Percentiles rank a stretch among this genome's conserved stretches.
These are phyloP conservation scores for Bathelium albidoporum DNA, from an alignment of 495 filamentous ascomycete species.

Conservation along the genomic window DNA sequence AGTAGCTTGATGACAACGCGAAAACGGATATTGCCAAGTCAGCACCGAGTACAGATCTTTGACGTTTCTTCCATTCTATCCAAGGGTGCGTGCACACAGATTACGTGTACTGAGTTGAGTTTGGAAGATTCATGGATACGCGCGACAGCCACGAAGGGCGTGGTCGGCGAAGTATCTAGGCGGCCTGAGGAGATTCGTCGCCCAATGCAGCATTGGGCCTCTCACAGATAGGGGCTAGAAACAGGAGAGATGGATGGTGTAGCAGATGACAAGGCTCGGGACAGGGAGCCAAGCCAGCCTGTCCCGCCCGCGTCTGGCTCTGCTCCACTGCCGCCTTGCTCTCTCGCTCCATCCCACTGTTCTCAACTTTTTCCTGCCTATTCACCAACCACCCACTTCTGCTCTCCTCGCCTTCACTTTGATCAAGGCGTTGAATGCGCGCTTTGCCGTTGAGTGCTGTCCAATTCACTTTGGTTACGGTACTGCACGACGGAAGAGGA, in stretches of 20 bases:
- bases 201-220: neutral
- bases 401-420: neutral
- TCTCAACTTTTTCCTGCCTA: neutral
- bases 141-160: too few species aligned
- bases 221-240: neutral
- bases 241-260: neutral
- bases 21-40: neutral
- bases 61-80: too few species aligned
- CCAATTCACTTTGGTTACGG: conserved; percentile 18
- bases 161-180: too few species aligned
- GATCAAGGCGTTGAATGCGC: neutral
- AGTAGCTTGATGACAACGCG: neutral
- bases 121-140: too few species aligned
- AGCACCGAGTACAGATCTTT: too few species aligned
- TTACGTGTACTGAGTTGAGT: too few species aligned
- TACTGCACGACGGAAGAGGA: neutral
- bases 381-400: neutral
- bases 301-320: neutral
- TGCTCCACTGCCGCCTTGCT: neutral
- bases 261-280: neutral
- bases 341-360: neutral
- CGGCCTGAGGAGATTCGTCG: neutral
- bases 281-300: neutral
- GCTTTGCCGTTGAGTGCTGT: conserved; percentile 4
- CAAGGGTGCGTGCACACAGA: too few species aligned